Percentiles rank a stretch among this genome's conserved stretches.
phyloP scores from a whole-genome alignment of 2,329 filamentous ascomycete genomes.

The Fonsecaea pedrosoi region DNA sequence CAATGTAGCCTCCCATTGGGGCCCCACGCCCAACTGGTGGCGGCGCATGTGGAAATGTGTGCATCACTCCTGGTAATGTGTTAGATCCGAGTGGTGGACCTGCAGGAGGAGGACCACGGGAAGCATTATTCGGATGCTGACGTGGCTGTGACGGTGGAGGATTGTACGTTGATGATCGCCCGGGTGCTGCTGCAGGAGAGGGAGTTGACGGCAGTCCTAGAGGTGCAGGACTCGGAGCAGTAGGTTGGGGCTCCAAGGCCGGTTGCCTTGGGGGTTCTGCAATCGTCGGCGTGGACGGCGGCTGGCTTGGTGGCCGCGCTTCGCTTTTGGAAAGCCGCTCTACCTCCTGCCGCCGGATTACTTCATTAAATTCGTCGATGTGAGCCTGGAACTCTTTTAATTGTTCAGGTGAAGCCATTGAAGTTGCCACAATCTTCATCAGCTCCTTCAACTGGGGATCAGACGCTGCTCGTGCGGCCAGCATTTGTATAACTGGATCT shows the following conservation, averaged over 20 bases:
- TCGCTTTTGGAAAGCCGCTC: slow-evolving; percentile 31
- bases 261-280: not conserved
- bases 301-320: slow-evolving; percentile 22
- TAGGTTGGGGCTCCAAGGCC: slow-evolving; percentile 10
- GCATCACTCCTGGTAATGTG: slow-evolving; percentile 31
- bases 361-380: slow-evolving; percentile 59
- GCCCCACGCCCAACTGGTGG: slow-evolving; percentile 28
- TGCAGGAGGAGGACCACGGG: slow-evolving; percentile 42
- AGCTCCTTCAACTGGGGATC: slow-evolving; percentile 58
- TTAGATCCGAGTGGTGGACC: slow-evolving; percentile 31
- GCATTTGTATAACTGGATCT: slow-evolving; percentile 60
- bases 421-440: slow-evolving; percentile 59
- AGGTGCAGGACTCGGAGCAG: slow-evolving; percentile 26
- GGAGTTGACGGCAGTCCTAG: slow-evolving; percentile 23
- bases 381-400: slow-evolving; percentile 58
- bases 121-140: slow-evolving; percentile 11
- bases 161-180: slow-evolving; percentile 18
- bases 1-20: slow-evolving; percentile 24
- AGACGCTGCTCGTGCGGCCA: slow-evolving; percentile 58
- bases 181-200: slow-evolving; percentile 5
- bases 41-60: slow-evolving; percentile 36
- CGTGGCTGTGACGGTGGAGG: slow-evolving; percentile 21
- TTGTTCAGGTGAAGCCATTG: slow-evolving; percentile 57
- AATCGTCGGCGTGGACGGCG: slow-evolving; percentile 8
- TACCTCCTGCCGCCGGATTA: slow-evolving; percentile 53